Evolutionary conservation across 2,329 filamentous ascomycete genomes (phyloP).

Genomic region (Colletotrichum acutatum): DNA sequence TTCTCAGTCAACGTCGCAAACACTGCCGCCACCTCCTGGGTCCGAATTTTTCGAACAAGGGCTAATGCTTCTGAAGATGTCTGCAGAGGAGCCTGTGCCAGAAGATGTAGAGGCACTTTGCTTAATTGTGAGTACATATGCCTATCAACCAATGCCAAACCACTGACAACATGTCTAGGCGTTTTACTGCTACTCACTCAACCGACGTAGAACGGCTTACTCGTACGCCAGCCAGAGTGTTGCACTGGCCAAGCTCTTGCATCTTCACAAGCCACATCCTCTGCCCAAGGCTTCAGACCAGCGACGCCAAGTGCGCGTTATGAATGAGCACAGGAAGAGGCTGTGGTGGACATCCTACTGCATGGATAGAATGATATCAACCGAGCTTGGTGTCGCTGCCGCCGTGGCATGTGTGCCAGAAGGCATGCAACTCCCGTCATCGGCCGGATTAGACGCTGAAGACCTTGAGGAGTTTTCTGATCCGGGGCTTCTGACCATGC

Average conservation of each 20-base stretch:
- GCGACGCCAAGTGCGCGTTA: background rate
- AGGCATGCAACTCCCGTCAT: conserved; percentile 7
- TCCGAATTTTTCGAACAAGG: conserved; percentile 36
- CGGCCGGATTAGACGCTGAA: background rate
- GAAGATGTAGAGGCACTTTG: conserved; percentile 31
- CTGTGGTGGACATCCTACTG: conserved; percentile 36
- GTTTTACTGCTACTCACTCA: conserved; percentile 34
- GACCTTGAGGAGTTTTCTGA: conserved; percentile 30
- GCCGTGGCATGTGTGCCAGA: conserved; percentile 6
- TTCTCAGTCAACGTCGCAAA: background rate
- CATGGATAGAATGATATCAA: conserved; percentile 32
- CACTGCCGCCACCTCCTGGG: conserved; percentile 23
- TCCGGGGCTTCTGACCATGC: conserved; percentile 7
- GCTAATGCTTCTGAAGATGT: conserved; percentile 29
- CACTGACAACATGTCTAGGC: conserved; percentile 1
- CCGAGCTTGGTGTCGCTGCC: conserved; percentile 28
- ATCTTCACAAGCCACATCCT: conserved; percentile 16
- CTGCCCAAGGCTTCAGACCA: background rate
- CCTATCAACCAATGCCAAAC: no score
- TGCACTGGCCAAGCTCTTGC: conserved; percentile 25
- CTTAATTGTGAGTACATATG: background rate
- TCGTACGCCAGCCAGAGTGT: conserved; percentile 34
- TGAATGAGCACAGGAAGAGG: conserved; percentile 26
- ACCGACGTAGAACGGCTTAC: conserved; percentile 34
- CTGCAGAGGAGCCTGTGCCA: conserved; percentile 24